Conservation (phyloP, 2,329 filamentous ascomycete species). For the Verruconis gallopava region DNA sequence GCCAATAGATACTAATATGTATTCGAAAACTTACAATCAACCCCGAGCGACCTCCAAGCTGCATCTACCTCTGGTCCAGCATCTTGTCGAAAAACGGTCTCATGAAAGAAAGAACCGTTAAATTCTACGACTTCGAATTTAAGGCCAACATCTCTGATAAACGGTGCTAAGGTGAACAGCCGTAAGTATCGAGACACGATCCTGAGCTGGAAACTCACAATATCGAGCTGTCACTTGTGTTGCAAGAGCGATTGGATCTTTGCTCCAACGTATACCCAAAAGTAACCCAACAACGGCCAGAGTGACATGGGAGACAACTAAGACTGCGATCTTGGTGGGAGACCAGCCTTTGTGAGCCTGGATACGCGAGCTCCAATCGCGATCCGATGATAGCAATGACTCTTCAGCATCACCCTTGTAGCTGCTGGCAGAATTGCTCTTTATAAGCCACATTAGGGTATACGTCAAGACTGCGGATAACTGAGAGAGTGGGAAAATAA, state of each 20-base stretch:
- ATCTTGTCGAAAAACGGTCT: conserved; percentile 39
- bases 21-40: conserved; percentile 32
- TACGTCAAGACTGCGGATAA: too few species aligned
- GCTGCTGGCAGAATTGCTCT: neutral
- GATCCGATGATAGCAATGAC: neutral
- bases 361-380: neutral
- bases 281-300: neutral
- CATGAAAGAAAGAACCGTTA: conserved; percentile 44
- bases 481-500: too few species aligned
- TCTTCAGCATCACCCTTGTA: neutral
- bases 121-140: conserved; percentile 32
- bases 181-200: neutral
- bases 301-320: conserved; percentile 1
- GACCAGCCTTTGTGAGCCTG: neutral
- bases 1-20: neutral
- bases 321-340: neutral
- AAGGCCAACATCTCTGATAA: conserved; percentile 28
- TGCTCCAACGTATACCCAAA: neutral
- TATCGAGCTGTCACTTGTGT: neutral
- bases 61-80: conserved; percentile 41
- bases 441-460: neutral
- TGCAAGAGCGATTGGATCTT: neutral
- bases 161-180: conserved; percentile 18
- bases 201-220: neutral
- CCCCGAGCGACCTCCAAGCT: conserved; percentile 41